These are phyloP conservation scores for Taiozyma sp. DNA, from an alignment of 1,139 yeast genomes.

Conservation along the genomic window DNA sequence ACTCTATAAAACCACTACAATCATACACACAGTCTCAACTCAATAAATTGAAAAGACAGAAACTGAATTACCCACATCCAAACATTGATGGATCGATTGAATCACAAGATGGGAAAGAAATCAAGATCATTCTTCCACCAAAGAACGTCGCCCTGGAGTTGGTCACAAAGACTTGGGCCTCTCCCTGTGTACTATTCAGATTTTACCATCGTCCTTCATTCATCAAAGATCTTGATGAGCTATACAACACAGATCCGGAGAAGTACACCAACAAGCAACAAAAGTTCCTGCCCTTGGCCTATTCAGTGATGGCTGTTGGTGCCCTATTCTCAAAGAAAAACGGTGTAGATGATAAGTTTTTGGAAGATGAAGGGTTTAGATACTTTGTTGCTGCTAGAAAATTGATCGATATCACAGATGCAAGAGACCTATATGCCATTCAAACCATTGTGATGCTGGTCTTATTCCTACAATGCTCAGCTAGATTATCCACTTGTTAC, in stretches of 20 bases:
- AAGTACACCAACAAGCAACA: conserved; percentile 65
- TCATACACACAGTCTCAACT: background rate
- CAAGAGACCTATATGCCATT: conserved; percentile 56
- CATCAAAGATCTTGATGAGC: conserved; percentile 50
- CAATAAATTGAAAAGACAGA: conserved; percentile 13
- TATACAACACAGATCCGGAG: conserved; percentile 60
- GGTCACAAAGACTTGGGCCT: conserved; percentile 78
- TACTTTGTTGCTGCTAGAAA: conserved; percentile 86
- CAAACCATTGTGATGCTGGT: conserved; percentile 69
- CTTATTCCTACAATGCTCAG: conserved; percentile 83
- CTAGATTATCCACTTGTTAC: conserved; percentile 84
- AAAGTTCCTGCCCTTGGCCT: conserved; percentile 66
- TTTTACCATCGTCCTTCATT: conserved; percentile 87
- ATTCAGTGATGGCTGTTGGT: conserved; percentile 71
- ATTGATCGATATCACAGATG: conserved; percentile 68
- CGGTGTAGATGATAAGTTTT: conserved; percentile 38
- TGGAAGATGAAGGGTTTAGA: conserved; percentile 79
- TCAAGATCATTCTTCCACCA: conserved; percentile 70
- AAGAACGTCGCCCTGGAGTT: conserved; percentile 69
- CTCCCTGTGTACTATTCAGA: conserved; percentile 81
- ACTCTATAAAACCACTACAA: background rate
- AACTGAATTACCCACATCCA: conserved; percentile 16
- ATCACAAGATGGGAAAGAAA: conserved; percentile 37
- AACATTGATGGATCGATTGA: conserved; percentile 34
- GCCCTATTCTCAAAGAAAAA: conserved; percentile 50